A percentile compares a stretch with the other conserved stretches of the same genome.
These are phyloP conservation scores for Backusella liffmaniae DNA, from an alignment of 192 early-diverging fungal genomes.

Conservation along the genomic window DNA sequence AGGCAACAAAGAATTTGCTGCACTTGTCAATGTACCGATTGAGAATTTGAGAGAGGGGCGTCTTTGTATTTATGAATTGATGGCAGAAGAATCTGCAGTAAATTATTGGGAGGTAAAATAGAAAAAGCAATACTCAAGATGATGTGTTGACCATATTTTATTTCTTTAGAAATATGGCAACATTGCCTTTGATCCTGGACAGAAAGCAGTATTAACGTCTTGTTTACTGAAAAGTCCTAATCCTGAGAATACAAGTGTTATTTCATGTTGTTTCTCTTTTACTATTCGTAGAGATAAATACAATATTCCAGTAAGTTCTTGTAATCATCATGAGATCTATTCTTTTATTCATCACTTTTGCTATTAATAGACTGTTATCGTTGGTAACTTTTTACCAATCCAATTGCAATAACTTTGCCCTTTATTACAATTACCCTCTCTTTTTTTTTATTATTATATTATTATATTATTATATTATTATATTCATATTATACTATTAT, in stretches of 20 bases:
- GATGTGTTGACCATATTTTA: too few relatives aligned
- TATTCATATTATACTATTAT: background rate
- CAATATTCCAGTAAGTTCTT: slow-evolving; percentile 62
- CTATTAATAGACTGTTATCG: slow-evolving; percentile 14
- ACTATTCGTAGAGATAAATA: slow-evolving; percentile 95
- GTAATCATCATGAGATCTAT: background rate
- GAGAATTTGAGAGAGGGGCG: slow-evolving; percentile 67
- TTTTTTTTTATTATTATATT: background rate
- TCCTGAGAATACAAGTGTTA: slow-evolving; percentile 48
- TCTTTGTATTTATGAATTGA: slow-evolving; percentile 70
- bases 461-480: background rate
- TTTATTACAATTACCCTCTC: background rate
- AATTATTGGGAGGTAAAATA: slow-evolving; percentile 86
- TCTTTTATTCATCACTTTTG: background rate
- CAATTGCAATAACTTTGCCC: background rate
- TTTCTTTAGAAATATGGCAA: slow-evolving; percentile 81
- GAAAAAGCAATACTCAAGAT: too few relatives aligned
- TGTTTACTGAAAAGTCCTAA: slow-evolving; percentile 73
- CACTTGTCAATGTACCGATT: slow-evolving; percentile 80
- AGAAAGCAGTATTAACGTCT: slow-evolving; percentile 94
- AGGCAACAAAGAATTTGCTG: slow-evolving; percentile 93
- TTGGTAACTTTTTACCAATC: slow-evolving; percentile 17
- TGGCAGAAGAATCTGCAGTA: slow-evolving; percentile 91
- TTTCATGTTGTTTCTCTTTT: slow-evolving; percentile 93
- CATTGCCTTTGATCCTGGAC: slow-evolving; percentile 94